Base-by-base conservation (phyloP, 2,329 filamentous ascomycete species). In the Thielaviopsis ethacetica region DNA sequence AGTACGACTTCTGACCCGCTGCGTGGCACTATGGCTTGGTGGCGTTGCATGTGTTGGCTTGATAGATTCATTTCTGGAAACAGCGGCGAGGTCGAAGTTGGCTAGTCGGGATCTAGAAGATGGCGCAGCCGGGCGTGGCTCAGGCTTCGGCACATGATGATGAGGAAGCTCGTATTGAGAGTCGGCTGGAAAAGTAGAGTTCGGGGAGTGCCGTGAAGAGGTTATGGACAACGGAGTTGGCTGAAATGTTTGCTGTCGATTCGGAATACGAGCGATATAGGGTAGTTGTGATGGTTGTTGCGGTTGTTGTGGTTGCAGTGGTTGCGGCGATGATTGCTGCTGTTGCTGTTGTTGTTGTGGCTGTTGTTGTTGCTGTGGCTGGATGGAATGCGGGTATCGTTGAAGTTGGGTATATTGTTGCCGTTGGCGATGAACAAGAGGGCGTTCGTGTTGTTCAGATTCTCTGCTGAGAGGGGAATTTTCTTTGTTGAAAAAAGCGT, bases 1-100 rank as follows among this genome's bases (percentile, higher is more conserved):
- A 15, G 59, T 53, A 44, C 57, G 49, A 54, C 59, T 61, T 44
- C 34, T 41, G 4, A 47, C 27, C 10, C 59, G 53, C 44, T 59
- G 56, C 13, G 59, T 58, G 17, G 59, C 59, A 27, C 59, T 47
- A 44, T 58, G 56, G 27, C 59, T 61, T 15, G 53, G 59, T 22
- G 59, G 56, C 13, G 56, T 47, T 19, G 26, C 49, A 51, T 49
- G 44, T 49, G 44, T 12, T 19, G 44, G 22, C 22, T 44, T 30
- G 27, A 47, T 21, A 21, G 55, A n/a, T 44, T 57, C 24, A 34
- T 19, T 21, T 26, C 19, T 27, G 41, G 49, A 26, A 9, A 34
- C 55, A 27, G 15, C 13, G 21, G 21, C 41, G 7, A 27, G 55
- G 13, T 49, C 41, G 30, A 27, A 27, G 19, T 51, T 57, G 9